These are phyloP conservation scores for Penicillium italicum DNA, from an alignment of 2,329 filamentous ascomycete genomes.

Conservation along the genomic window DNA sequence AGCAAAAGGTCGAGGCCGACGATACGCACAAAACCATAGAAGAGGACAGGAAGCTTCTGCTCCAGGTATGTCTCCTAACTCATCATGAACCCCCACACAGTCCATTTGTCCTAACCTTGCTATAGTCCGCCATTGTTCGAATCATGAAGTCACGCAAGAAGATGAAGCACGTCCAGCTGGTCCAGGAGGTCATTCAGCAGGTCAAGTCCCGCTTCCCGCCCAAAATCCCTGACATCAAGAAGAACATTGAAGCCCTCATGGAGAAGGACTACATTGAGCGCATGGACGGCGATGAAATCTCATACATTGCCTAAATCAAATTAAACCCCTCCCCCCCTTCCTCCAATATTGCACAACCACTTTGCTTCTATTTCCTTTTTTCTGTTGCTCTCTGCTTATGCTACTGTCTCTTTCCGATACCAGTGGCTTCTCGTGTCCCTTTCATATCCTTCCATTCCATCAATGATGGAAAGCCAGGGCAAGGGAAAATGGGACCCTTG, in stretches of 20 bases:
- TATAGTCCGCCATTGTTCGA: conserved; percentile 90
- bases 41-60: conserved; percentile 91
- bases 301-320: conserved; percentile 74
- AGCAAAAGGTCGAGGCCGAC: conserved; percentile 92
- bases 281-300: conserved; percentile 87
- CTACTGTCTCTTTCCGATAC: neutral
- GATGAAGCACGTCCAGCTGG: conserved; percentile 95
- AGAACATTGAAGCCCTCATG: conserved; percentile 96
- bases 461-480: neutral
- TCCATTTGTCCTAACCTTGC: conserved; percentile 11
- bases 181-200: conserved; percentile 92
- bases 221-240: conserved; percentile 95
- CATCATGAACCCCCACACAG: conserved; percentile 14
- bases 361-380: conserved; percentile 10
- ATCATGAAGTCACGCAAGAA: conserved; percentile 99
- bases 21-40: conserved; percentile 99
- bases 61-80: conserved; percentile 68
- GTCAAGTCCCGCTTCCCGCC: conserved; percentile 91
- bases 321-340: neutral
- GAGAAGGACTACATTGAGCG: conserved; percentile 99
- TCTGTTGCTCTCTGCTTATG: neutral
- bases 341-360: conserved; percentile 4
- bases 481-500: neutral
- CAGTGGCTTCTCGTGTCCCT: neutral
- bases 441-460: neutral